Evolutionary conservation across 192 early-diverging fungal species (phyloP), one percentile per base, ranked within the genome.

Genomic region (Coemansia sp.): DNA sequence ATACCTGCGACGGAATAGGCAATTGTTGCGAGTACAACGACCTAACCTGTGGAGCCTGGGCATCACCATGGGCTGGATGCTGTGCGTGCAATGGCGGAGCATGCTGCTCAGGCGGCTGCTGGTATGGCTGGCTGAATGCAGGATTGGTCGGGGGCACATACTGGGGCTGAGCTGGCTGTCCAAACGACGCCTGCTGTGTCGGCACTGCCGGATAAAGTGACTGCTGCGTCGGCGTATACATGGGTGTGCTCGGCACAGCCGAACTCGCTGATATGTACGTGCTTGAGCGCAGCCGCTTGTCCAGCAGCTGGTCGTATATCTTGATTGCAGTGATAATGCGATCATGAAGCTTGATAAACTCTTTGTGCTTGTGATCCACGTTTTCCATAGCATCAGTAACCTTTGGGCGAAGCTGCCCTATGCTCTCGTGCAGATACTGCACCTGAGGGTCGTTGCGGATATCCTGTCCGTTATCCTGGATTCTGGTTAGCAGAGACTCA

Each of bases 281-380:
- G 65, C 74, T 79, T 15, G 74, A 76, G n/a, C 74, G 75, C 57
- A 91, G 74, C 25, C 87, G 82, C 71, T 90, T 89, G 58, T 94
- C 89, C 57, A 98, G 70, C 48, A 98, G 69, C 51, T 86, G 85
- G 72, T 98, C 95, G 57, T 97, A 98, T 21, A 89, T 85, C 66
- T 86, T 89, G 14, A 92, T 83, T 19, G 93, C 94, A 17, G 85
- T 85, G 26, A 88, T 77, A 22, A 98, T 82, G 64, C 94, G 92
- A 48, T 91, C 89, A 60, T 93, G 88, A 51, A 95, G 76, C 23
- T 93, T 89, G 44, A 88, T 84, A 54, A 92, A 87, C 49, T 85
- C 73, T 62, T 82, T 85, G 69, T 97, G 94, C 66, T 93, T 95
- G 51, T 84, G 78, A 28, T 84, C 88, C 2, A 91, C 87, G 23